Percentiles rank a stretch among this genome's conserved stretches.
Conservation (phyloP, 2,329 filamentous ascomycete species). For the Penicillium sp. region DNA sequence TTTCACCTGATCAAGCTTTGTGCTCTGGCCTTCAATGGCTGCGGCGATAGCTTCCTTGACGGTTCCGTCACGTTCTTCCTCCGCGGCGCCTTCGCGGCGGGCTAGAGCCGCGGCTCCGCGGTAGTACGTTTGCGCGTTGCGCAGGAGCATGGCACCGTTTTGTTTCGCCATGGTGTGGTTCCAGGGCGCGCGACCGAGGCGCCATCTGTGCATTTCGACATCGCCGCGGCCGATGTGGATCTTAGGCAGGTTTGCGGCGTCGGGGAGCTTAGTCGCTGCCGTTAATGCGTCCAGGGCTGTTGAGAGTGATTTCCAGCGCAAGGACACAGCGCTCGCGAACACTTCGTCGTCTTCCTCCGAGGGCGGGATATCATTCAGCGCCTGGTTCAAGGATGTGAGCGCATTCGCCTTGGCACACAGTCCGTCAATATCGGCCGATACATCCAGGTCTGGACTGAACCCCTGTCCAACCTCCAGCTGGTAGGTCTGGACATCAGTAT, state of each 20-base stretch:
- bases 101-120: constrained; percentile 49
- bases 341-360: constrained; percentile 27
- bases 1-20: constrained; percentile 40
- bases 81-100: constrained; percentile 39
- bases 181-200: constrained; percentile 47
- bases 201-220: constrained; percentile 53
- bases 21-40: constrained; percentile 43
- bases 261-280: constrained; percentile 50
- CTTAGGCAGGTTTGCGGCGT: constrained; percentile 49
- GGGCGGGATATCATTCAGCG: constrained; percentile 38
- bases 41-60: constrained; percentile 50
- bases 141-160: constrained; percentile 48
- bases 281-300: constrained; percentile 51
- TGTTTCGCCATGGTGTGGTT: constrained; percentile 43
- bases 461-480: constrained; percentile 42
- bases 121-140: constrained; percentile 58
- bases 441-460: constrained; percentile 41
- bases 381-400: constrained; percentile 52
- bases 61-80: constrained; percentile 45
- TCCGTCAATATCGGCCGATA: constrained; percentile 46
- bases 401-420: constrained; percentile 57
- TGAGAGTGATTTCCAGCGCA: constrained; percentile 53
- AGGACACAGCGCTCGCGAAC: constrained; percentile 29
- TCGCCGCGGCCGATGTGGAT: constrained; percentile 56
- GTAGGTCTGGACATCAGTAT: constrained; percentile 53